Evolutionary conservation across 768 basidiomycete genomes (phyloP), one percentile per base, ranked within the genome.

Genomic region (Coprinellus micaceus): DNA sequence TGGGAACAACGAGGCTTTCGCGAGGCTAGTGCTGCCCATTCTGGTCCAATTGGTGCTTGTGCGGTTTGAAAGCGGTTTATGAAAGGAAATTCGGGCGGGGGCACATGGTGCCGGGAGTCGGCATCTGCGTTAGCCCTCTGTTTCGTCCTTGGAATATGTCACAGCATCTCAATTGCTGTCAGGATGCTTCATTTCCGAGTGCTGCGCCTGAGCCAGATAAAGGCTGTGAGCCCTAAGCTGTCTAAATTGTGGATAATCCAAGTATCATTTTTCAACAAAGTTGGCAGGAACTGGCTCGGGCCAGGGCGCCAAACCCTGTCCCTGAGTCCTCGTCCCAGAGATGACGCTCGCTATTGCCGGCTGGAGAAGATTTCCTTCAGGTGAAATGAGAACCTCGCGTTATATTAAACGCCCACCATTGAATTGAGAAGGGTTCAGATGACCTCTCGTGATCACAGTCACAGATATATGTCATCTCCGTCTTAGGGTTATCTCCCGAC

Each of bases 21-120:
- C 29, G 56, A 57, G 56, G 56, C 56, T 57, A 50, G 21, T 57
- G 49, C 50, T 52, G 30, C 56, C 56, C 37, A 51, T 57, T 51
- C 41, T 22, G 29, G 49, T 57, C 56, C 25, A 43, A 19, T 53
- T 37, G 52, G 26, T 40, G 50, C 39, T 52, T 40, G 36, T 36
- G 33, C 39, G 36, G 30, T 30, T 25, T 15, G 13, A 49, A 25
- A 30, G 24, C 24, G 7, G 19, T 28, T 28, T 28, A 17, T 29
- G 47, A 22, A 19, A 13, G 47, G 26, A 17, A 49, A 17, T 15
- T 7, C 47, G 47, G 47, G 47, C 47, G 47, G 47, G 47, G 9
- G 47, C 28, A 49, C 26, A 49, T 25, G 17, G 36, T 49, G 26
- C 47, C 28, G n/a, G n/a, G 47, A 17, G 4, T 46, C 44, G 44